These are phyloP conservation scores for Cladobotryum protrusum DNA, from an alignment of 2,329 filamentous ascomycete species.

Conservation along the genomic window DNA sequence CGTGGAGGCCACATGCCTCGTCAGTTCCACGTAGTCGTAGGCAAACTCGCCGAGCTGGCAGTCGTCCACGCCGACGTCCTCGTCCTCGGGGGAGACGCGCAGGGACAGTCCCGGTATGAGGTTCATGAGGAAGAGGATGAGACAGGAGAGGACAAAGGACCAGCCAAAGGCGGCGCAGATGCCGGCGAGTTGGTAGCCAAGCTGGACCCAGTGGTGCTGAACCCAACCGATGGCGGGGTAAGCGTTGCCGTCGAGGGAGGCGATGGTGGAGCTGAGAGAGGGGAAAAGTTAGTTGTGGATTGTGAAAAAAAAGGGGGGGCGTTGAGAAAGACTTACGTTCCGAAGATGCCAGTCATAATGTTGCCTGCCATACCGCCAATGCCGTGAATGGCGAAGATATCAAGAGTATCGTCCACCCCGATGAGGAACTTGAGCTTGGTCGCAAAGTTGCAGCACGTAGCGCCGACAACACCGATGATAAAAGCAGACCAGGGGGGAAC, in stretches of 20 bases:
- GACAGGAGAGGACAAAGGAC: conserved; percentile 59
- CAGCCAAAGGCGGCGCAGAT: conserved; percentile 59
- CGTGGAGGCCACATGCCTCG: conserved; percentile 50
- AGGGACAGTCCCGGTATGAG: conserved; percentile 64
- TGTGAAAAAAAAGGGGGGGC: background rate
- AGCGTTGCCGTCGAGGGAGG: conserved; percentile 63
- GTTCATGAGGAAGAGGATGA: conserved; percentile 67
- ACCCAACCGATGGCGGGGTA: conserved; percentile 60
- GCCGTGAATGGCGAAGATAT: conserved; percentile 86
- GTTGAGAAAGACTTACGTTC: conserved; percentile 42
- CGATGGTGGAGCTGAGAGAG: conserved; percentile 55
- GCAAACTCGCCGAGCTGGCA: conserved; percentile 76
- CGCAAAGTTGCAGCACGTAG: conserved; percentile 71
- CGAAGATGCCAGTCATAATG: conserved; percentile 71
- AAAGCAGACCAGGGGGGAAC: conserved; percentile 60
- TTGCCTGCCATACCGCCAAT: conserved; percentile 78
- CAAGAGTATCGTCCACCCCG: conserved; percentile 78
- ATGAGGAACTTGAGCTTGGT: conserved; percentile 75
- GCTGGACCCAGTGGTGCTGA: conserved; percentile 63
- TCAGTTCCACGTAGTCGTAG: conserved; percentile 73
- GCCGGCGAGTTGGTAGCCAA: conserved; percentile 66
- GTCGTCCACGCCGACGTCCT: conserved; percentile 66
- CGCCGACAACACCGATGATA: conserved; percentile 53
- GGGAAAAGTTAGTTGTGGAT: conserved; percentile 12
- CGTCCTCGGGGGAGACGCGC: conserved; percentile 59